These are phyloP conservation scores for Torulaspora indica DNA, from an alignment of 805 yeast genomes.

Conservation along the genomic window DNA sequence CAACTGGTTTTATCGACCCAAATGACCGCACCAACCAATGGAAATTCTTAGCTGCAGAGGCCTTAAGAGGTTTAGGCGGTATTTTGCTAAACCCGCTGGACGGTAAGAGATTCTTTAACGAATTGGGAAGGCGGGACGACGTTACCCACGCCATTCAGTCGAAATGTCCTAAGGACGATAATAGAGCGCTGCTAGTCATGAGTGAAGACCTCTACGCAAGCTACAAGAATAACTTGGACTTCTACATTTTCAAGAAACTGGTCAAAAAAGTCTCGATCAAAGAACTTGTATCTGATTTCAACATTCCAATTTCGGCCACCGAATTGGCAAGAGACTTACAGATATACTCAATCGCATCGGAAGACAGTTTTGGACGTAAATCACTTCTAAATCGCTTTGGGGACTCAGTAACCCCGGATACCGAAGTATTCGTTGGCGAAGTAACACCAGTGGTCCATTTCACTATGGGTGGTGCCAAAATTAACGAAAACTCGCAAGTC, in stretches of 20 bases:
- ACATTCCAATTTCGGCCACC: conserved; percentile 22
- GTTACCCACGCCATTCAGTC: conserved; percentile 44
- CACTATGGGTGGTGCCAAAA: conserved; percentile 64
- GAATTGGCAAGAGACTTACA: conserved; percentile 27
- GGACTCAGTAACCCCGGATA: conserved; percentile 20
- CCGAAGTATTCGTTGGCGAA: conserved; percentile 44
- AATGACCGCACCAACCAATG: conserved; percentile 39
- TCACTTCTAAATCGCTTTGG: conserved; percentile 35
- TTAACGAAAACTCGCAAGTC: conserved; percentile 46
- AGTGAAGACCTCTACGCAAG: conserved; percentile 43
- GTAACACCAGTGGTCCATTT: conserved; percentile 62
- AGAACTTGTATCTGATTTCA: conserved; percentile 30
- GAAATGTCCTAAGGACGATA: conserved; percentile 29
- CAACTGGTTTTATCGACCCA: conserved; percentile 54
- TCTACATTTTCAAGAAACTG: conserved; percentile 43
- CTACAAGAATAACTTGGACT: conserved; percentile 47
- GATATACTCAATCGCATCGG: conserved; percentile 20
- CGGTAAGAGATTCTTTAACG: conserved; percentile 52
- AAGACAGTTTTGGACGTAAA: conserved; percentile 39
- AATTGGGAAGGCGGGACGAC: conserved; percentile 48
- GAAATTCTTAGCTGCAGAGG: conserved; percentile 58
- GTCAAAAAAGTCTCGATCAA: conserved; percentile 30
- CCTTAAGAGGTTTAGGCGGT: conserved; percentile 57
- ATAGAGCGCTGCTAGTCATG: conserved; percentile 38
- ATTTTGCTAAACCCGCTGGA: conserved; percentile 42